A percentile compares a stretch with the other conserved stretches of the same genome.
Conservation (phyloP, 2,329 filamentous ascomycete species). For the Nemania serpens region DNA sequence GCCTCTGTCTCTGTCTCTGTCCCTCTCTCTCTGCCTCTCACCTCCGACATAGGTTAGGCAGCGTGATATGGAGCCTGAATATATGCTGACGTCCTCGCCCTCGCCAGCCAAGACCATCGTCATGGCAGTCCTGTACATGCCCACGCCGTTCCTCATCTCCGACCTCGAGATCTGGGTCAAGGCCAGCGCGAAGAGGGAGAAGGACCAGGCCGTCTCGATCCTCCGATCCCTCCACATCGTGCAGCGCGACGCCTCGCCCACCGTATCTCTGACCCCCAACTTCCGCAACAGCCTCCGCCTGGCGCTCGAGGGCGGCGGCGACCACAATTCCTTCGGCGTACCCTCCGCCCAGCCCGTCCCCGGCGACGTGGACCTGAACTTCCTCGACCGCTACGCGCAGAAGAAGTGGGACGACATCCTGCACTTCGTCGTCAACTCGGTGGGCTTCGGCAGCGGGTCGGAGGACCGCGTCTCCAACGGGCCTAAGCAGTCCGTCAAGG, state of each 20-base stretch:
- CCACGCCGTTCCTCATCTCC: conserved; percentile 74
- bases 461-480: conserved; percentile 46
- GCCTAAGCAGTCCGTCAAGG: conserved; percentile 79
- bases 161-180: conserved; percentile 89
- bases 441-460: conserved; percentile 54
- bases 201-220: conserved; percentile 81
- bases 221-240: conserved; percentile 88
- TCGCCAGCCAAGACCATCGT: conserved; percentile 85
- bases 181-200: conserved; percentile 67
- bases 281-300: conserved; percentile 84
- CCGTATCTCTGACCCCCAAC: conserved; percentile 77
- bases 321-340: conserved; percentile 88
- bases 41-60: not conserved
- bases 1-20: not conserved
- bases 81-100: conserved; percentile 5
- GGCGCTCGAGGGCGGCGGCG: conserved; percentile 84
- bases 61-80: too few relatives aligned
- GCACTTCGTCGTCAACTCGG: conserved; percentile 88
- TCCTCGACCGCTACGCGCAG: conserved; percentile 83
- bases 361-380: conserved; percentile 67
- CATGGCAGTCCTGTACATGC: conserved; percentile 93
- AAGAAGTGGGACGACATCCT: conserved; percentile 95
- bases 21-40: not conserved
- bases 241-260: conserved; percentile 69
- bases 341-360: conserved; percentile 70